Conservation (phyloP, 2,329 filamentous ascomycete genomes). For the Hymenoscyphus linearis region DNA sequence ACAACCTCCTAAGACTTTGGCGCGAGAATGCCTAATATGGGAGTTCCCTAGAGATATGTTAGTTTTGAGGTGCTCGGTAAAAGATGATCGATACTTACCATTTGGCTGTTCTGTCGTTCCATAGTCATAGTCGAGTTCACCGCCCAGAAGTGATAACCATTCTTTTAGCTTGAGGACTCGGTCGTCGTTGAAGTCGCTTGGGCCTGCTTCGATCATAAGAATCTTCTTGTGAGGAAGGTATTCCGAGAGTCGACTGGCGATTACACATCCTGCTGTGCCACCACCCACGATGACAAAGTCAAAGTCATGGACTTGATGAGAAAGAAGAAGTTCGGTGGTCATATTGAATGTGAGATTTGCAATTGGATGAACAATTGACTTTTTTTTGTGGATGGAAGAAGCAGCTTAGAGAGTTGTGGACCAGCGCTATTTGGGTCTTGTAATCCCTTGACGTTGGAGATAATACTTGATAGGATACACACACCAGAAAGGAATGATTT, state of each 20-base stretch:
- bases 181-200: constrained; percentile 84
- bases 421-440: background rate
- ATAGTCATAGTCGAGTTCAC: constrained; percentile 89
- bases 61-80: background rate
- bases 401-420: background rate
- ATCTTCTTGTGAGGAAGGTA: constrained; percentile 79
- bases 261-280: constrained; percentile 44
- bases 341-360: constrained; percentile 16
- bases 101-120: constrained; percentile 80
- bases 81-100: constrained; percentile 56
- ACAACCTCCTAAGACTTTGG: constrained; percentile 88
- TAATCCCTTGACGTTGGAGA: background rate
- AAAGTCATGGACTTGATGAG: constrained; percentile 34
- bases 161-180: constrained; percentile 80
- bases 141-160: constrained; percentile 79
- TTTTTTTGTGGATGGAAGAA: background rate
- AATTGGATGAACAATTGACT: constrained; percentile 7
- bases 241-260: constrained; percentile 50
- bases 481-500: background rate
- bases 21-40: constrained; percentile 84
- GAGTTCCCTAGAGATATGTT: constrained; percentile 63
- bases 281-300: constrained; percentile 47
- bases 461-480: background rate
- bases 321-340: constrained; percentile 30
- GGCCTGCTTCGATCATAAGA: constrained; percentile 81